phyloP scores from a whole-genome alignment of 2,329 filamentous ascomycete species.

The Xylariaceae sp. region DNA sequence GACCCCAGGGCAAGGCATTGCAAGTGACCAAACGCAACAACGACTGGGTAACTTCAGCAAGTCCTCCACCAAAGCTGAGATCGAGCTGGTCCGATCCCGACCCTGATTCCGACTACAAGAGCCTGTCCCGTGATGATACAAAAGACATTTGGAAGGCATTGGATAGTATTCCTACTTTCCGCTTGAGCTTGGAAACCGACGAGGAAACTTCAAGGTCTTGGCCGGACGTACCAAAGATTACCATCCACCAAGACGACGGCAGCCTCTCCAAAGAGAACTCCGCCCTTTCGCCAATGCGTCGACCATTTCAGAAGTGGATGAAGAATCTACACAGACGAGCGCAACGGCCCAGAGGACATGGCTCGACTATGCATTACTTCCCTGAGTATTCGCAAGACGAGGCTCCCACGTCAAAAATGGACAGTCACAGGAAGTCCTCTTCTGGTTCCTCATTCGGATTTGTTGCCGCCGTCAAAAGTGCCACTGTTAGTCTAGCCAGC shows the following conservation, averaged over 20 bases:
- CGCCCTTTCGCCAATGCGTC: slow-evolving; percentile 11
- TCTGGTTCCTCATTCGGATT: slow-evolving; percentile 75
- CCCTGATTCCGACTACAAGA: slow-evolving; percentile 31
- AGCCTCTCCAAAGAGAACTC: slow-evolving; percentile 8
- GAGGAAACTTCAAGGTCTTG: slow-evolving; percentile 22
- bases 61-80: slow-evolving; percentile 27
- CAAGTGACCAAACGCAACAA: slow-evolving; percentile 35
- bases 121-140: slow-evolving; percentile 30
- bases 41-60: slow-evolving; percentile 35
- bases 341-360: slow-evolving; percentile 34
- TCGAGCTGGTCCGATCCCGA: slow-evolving; percentile 26
- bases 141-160: slow-evolving; percentile 36
- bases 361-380: slow-evolving; percentile 24
- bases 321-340: slow-evolving; percentile 61
- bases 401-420: too few relatives aligned
- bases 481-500: slow-evolving; percentile 72
- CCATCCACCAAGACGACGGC: slow-evolving; percentile 22
- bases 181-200: slow-evolving; percentile 34
- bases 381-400: slow-evolving; percentile 38
- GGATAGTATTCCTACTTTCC: slow-evolving; percentile 39
- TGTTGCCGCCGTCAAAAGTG: slow-evolving; percentile 76
- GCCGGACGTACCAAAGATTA: slow-evolving; percentile 24
- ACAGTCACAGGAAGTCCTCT: slow-evolving; percentile 55
- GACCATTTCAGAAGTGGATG: slow-evolving; percentile 70
- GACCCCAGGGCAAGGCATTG: slow-evolving; percentile 35